Conservation (phyloP, 2,329 filamentous ascomycete species). For the Alternaria infectoria region DNA sequence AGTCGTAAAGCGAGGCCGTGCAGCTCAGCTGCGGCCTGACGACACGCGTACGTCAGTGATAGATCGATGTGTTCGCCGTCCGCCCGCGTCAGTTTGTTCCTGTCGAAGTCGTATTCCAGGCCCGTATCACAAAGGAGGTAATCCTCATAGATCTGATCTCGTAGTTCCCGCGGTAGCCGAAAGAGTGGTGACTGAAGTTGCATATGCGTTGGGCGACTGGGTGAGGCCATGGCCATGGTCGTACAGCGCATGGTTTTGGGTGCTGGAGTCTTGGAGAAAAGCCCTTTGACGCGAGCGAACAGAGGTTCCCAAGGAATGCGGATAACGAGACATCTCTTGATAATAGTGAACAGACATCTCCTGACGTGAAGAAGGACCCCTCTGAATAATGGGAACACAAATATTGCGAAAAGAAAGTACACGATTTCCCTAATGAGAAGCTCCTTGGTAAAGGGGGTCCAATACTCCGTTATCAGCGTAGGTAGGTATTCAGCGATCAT, state of each 20-base stretch:
- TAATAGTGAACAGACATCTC: too few species aligned
- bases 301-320: too few species aligned
- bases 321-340: too few species aligned
- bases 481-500: too few species aligned
- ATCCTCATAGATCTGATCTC: not conserved
- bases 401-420: too few species aligned
- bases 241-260: accelerated
- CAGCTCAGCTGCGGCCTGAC: not conserved
- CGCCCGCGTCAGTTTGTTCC: not conserved
- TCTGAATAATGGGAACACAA: too few species aligned
- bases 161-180: not conserved
- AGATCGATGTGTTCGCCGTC: not conserved
- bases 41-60: not conserved
- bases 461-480: too few species aligned
- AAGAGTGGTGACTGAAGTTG: not conserved
- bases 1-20: not conserved
- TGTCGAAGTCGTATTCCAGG: accelerated
- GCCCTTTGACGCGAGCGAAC: too few species aligned
- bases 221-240: not conserved
- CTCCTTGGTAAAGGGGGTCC: too few species aligned
- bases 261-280: accelerated
- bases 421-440: too few species aligned
- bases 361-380: too few species aligned
- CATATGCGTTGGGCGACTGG: not conserved
- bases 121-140: accelerated